Base-by-base conservation (phyloP, 139 green algal species). In the Chlamydomonas schloesseri region DNA sequence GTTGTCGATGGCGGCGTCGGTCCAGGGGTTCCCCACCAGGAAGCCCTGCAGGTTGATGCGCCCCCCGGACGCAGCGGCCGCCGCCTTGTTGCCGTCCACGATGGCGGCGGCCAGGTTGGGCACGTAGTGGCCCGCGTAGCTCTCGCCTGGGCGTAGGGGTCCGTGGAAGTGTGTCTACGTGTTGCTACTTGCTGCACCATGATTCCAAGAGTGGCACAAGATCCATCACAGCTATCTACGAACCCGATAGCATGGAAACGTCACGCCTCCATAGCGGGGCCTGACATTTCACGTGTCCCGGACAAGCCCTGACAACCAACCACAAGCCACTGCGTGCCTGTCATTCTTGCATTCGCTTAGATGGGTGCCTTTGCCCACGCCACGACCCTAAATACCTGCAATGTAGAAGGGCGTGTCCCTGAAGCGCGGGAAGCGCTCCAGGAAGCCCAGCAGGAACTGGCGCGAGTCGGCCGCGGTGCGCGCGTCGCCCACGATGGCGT, bases 11-110 rank as follows among this genome's bases (percentile, higher is more conserved):
- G 72, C 55, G 4, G 95, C 68, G 72, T 98, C 94, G 0, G 95
- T 97, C 95, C 94, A 98, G 1, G 95, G 86, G 79, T 98, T 98
- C 68, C 96, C 95, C 23, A 97, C 89, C n/a, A 97, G 73, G 73
- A 98, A 93, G 58, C 95, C 95, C 67, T 95, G 73, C n/a, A 74
- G 67, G 65, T 81, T 79, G 64, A 75, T 72, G 23, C 72, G 70
- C 42, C 28, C 34, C 8, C 71, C 78, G 9, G 15, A 62, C n/a
- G 55, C 57, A 20, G 86, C 79, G 33, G 57, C 85, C 23, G 79
- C 73, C 37, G 75, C 42, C 69, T 28, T 64, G 75, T 96, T 94
- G 68, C 84, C 88, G 60, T 89, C 73, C 20, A 96, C 72, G 28
- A 98, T 93, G 64, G 91, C 88, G 15, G 50, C 68, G 0, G 95